Percentiles rank a stretch among this genome's conserved stretches.
Conservation (phyloP, 2,329 filamentous ascomycete genomes). For the Exophiala bonariae region DNA sequence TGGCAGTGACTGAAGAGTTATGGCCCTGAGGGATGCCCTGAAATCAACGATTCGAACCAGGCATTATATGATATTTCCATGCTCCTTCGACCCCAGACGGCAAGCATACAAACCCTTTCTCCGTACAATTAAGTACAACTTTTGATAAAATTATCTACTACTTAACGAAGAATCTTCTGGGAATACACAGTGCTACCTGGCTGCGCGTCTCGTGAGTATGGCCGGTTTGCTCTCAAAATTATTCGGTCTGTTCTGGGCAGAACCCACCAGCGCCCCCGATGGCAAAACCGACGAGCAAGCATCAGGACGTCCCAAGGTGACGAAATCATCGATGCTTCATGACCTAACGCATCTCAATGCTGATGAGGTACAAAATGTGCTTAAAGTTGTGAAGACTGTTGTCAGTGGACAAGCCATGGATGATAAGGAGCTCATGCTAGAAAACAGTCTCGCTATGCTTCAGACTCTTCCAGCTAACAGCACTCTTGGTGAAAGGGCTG, state of each 20-base stretch:
- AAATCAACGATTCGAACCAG: no score
- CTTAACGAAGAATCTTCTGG: no score
- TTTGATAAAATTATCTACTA: no score
- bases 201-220: not conserved
- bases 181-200: no score
- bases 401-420: constrained; percentile 48
- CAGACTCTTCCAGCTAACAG: constrained; percentile 52
- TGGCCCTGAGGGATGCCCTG: no score
- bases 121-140: no score
- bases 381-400: constrained; percentile 42
- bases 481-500: constrained; percentile 48
- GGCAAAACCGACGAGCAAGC: constrained; percentile 44
- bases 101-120: no score
- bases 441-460: constrained; percentile 55
- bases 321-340: constrained; percentile 43
- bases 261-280: constrained; percentile 48
- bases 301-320: constrained; percentile 29
- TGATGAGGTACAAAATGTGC: constrained; percentile 41
- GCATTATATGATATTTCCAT: no score
- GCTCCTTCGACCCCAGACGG: no score
- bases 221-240: not conserved
- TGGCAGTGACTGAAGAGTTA: no score
- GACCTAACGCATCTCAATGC: constrained; percentile 41
- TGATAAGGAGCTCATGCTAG: constrained; percentile 49
- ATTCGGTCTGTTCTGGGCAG: not conserved